These are phyloP conservation scores for Vickermania ingenoplastis DNA, from an alignment of 208 protist species.

Conservation along the genomic window DNA sequence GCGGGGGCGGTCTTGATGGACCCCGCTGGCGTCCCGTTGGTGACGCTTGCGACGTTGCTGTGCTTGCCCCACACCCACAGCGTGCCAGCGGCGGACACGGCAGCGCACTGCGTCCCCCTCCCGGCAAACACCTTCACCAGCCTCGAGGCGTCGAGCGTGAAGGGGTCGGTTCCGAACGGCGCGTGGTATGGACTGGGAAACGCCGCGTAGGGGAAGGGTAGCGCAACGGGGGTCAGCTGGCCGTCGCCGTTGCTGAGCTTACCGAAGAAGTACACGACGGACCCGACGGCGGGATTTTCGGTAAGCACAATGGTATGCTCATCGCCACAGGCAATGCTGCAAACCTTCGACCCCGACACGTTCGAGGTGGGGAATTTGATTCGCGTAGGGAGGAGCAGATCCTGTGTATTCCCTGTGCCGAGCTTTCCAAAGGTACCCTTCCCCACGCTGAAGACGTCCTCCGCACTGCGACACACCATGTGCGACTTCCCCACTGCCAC, in stretches of 20 bases:
- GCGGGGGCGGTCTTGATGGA: conserved; percentile 15
- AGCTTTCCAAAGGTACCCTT: conserved; percentile 69
- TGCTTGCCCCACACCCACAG: conserved; percentile 79
- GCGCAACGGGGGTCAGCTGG: conserved; percentile 36
- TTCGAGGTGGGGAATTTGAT: conserved; percentile 52
- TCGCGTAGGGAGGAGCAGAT: conserved; percentile 30
- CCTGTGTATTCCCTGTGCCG: conserved; percentile 30
- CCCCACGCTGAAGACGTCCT: conserved; percentile 68
- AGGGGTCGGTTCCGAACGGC: background rate
- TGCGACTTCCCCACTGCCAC: conserved; percentile 53
- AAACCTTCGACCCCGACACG: conserved; percentile 33
- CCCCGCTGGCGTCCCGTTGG: conserved; percentile 32
- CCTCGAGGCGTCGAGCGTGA: background rate
- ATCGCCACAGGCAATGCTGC: conserved; percentile 59
- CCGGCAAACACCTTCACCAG: conserved; percentile 34
- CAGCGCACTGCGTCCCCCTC: conserved; percentile 31
- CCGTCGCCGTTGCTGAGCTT: conserved; percentile 45
- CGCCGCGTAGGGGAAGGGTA: conserved; percentile 17
- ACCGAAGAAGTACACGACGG: conserved; percentile 75
- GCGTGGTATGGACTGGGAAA: background rate
- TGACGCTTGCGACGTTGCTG: conserved; percentile 25
- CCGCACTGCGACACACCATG: conserved; percentile 41
- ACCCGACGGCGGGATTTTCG: conserved; percentile 38
- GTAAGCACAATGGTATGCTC: conserved; percentile 71
- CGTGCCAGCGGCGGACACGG: conserved; percentile 22